Evolutionary conservation across 495 filamentous ascomycete species (phyloP).

Genomic region (Ramalina peruviana): DNA sequence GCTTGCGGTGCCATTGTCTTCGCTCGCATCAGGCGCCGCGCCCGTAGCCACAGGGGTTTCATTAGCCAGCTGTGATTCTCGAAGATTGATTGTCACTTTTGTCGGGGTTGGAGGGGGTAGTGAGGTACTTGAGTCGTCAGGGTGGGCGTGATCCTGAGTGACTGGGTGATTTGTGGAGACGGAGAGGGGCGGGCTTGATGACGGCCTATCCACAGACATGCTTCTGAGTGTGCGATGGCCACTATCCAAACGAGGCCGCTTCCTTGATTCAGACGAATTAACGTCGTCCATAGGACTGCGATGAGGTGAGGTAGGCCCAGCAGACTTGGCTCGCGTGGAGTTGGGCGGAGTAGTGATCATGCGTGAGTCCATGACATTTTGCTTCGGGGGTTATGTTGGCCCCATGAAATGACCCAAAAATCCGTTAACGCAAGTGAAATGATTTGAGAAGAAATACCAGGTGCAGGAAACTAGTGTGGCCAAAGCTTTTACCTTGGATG

Average conservation of each 20-base stretch:
- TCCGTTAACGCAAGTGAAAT: too few relatives aligned
- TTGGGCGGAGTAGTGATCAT: conserved; percentile 11
- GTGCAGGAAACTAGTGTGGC: too few relatives aligned
- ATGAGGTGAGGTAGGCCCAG: conserved; percentile 19
- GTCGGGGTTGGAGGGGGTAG: conserved; percentile 28
- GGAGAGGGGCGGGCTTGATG: conserved; percentile 10
- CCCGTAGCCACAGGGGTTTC: not conserved
- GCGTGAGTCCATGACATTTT: conserved; percentile 23
- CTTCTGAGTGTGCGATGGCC: conserved; percentile 31
- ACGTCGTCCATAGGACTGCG: conserved; percentile 43
- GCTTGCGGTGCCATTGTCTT: not conserved
- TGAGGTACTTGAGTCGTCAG: conserved; percentile 12
- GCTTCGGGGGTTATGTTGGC: conserved; percentile 2
- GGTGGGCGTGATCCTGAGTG: not conserved
- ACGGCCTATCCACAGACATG: conserved; percentile 27
- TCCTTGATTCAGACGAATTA: conserved; percentile 39
- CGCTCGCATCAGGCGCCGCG: not conserved
- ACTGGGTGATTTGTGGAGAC: not conserved
- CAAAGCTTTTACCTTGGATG: too few relatives aligned
- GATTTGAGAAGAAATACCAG: too few relatives aligned
- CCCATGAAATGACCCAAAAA: not conserved
- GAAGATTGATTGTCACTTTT: conserved; percentile 42
- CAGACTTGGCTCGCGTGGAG: conserved; percentile 16
- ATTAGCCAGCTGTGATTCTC: conserved; percentile 4
- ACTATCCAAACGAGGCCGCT: conserved; percentile 50